phyloP scores from a whole-genome alignment of 164 flowering plant species.

The Malania oleifera region DNA sequence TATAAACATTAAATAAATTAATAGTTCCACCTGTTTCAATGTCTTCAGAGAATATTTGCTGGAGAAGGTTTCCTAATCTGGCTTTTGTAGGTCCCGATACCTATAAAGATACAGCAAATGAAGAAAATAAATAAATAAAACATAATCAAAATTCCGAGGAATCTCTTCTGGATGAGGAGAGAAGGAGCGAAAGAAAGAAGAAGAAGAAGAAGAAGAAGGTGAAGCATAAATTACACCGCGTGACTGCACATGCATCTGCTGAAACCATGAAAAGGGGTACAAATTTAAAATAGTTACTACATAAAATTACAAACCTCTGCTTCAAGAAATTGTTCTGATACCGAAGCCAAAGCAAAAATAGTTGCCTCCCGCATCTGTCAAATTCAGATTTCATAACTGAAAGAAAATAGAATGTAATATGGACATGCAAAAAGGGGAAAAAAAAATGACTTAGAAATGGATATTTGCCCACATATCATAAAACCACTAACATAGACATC shows the following conservation, averaged over 20 bases:
- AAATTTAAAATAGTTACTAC: neutral
- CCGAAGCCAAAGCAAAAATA: slow-evolving; percentile 66
- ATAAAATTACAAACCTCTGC: slow-evolving; percentile 49
- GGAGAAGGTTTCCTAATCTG: slow-evolving; percentile 38
- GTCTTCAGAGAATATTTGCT: slow-evolving; percentile 59
- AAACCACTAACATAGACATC: too few species aligned
- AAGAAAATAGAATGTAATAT: slow-evolving; percentile 2
- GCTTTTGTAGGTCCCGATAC: slow-evolving; percentile 32
- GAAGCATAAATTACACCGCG: too few species aligned
- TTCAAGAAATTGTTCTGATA: slow-evolving; percentile 76
- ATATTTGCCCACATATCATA: neutral
- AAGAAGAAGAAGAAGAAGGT: neutral
- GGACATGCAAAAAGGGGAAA: neutral
- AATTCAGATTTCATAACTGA: neutral
- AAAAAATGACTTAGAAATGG: neutral
- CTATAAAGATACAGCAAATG: slow-evolving; percentile 26
- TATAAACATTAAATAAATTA: neutral
- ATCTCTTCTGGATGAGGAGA: too few species aligned
- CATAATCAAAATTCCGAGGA: too few species aligned
- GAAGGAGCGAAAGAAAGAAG: neutral
- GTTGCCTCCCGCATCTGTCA: slow-evolving; percentile 82
- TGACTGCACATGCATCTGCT: neutral
- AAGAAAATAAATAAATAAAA: neutral
- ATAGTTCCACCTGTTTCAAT: slow-evolving; percentile 44
- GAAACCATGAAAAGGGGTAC: neutral